Conservation (phyloP, 2,329 filamentous ascomycete genomes). For the Hypoxylon sp. region DNA sequence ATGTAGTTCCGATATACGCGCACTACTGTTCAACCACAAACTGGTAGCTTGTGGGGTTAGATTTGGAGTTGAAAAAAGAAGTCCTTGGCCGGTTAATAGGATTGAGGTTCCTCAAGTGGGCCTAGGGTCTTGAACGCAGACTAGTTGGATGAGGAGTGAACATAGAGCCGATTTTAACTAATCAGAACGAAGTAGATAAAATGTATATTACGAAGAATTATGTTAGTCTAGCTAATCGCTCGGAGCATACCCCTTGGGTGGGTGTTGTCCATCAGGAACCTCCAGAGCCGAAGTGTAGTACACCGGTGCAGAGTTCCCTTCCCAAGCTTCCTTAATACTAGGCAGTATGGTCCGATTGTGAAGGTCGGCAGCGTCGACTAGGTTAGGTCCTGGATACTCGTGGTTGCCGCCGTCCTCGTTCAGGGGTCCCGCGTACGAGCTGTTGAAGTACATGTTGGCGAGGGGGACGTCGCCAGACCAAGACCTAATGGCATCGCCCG, state of each 20-base stretch:
- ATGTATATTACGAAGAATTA: constrained; percentile 3
- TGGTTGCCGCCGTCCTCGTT: constrained; percentile 57
- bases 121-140: not conserved
- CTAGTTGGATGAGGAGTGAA: not conserved
- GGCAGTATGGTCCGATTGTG: constrained; percentile 56
- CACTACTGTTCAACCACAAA: not conserved
- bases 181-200: not conserved
- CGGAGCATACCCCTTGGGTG: constrained; percentile 58
- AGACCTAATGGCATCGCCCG: constrained; percentile 66
- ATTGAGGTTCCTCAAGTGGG: no score
- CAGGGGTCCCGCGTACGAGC: constrained; percentile 67
- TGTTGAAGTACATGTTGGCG: constrained; percentile 65
- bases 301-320: constrained; percentile 56
- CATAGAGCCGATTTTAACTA: not conserved
- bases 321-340: constrained; percentile 58
- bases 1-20: not conserved
- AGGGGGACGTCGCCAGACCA: constrained; percentile 57
- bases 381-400: constrained; percentile 60
- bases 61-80: not conserved
- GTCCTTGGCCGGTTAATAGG: no score
- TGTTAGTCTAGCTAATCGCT: constrained; percentile 14
- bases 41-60: not conserved
- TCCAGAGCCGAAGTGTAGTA: constrained; percentile 61
- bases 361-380: constrained; percentile 49
- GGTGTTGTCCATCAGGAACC: constrained; percentile 60